phyloP scores from a whole-genome alignment of 1,284 basidiomycete genomes.

The Irpex rosettiformis region DNA sequence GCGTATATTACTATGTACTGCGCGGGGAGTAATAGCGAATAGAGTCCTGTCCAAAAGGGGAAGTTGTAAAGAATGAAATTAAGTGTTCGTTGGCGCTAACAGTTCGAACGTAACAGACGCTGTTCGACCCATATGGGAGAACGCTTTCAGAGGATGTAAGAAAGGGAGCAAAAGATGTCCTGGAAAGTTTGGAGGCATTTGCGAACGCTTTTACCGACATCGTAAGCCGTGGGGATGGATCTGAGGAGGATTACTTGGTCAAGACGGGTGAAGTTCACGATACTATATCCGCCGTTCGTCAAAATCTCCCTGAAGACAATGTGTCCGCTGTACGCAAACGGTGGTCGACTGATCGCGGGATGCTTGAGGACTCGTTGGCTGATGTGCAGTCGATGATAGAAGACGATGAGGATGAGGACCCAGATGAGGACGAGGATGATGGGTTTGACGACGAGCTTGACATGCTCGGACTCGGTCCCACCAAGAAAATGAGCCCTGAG shows the following conservation, averaged over 20 bases:
- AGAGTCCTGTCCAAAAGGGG: too few relatives aligned
- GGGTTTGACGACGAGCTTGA: conserved; percentile 64
- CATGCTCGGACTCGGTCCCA: conserved; percentile 52
- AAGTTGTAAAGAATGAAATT: too few relatives aligned
- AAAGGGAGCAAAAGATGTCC: conserved; percentile 40
- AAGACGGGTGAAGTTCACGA: conserved; percentile 65
- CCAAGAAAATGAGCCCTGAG: conserved; percentile 25
- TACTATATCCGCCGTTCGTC: conserved; percentile 51
- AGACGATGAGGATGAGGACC: conserved; percentile 14
- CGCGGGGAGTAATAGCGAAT: too few relatives aligned
- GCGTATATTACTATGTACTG: too few relatives aligned
- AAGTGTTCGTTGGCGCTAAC: too few relatives aligned
- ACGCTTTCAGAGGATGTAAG: conserved; percentile 51
- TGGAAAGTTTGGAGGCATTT: conserved; percentile 43
- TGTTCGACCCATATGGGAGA: conserved; percentile 52
- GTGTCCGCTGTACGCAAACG: conserved; percentile 51
- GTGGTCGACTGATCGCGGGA: conserved; percentile 53
- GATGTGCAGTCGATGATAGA: conserved; percentile 59
- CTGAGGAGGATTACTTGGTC: conserved; percentile 48
- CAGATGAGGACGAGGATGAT: conserved; percentile 21
- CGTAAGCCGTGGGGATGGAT: conserved; percentile 17
- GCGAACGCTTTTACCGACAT: conserved; percentile 34
- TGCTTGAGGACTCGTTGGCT: conserved; percentile 57
- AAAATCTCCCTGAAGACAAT: conserved; percentile 56
- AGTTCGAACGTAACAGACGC: too few relatives aligned